Conservation (phyloP, 2,329 filamentous ascomycete species). For the Penicillium sp. region DNA sequence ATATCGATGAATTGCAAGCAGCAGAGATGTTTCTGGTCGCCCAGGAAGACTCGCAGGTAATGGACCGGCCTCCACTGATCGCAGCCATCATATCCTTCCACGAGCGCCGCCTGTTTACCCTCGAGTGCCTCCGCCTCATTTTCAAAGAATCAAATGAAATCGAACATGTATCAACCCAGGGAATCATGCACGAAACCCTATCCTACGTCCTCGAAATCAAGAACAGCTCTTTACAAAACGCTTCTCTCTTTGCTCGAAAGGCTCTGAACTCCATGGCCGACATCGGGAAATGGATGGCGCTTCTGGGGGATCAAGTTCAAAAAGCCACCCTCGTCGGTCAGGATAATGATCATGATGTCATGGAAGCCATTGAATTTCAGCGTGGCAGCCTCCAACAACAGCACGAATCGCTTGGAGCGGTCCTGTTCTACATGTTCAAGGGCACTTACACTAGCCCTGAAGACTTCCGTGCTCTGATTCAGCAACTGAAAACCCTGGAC, state of each 20-base stretch:
- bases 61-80: constrained; percentile 74
- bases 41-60: constrained; percentile 65
- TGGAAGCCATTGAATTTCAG: constrained; percentile 80
- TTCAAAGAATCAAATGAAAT: constrained; percentile 68
- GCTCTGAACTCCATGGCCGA: constrained; percentile 76
- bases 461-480: constrained; percentile 74
- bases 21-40: constrained; percentile 75
- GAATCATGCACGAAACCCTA: constrained; percentile 58
- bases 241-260: constrained; percentile 68
- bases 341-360: constrained; percentile 62
- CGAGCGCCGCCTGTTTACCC: constrained; percentile 75
- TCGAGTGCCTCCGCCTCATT: constrained; percentile 81
- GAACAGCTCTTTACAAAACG: constrained; percentile 48
- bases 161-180: constrained; percentile 58
- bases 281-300: constrained; percentile 75
- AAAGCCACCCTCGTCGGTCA: constrained; percentile 75
- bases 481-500: constrained; percentile 68
- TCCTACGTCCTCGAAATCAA: constrained; percentile 62
- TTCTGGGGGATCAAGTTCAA: constrained; percentile 73
- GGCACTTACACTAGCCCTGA: constrained; percentile 68
- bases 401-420: constrained; percentile 83
- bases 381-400: constrained; percentile 79
- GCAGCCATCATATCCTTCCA: constrained; percentile 87
- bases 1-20: constrained; percentile 86
- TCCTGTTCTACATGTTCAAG: constrained; percentile 77